phyloP scores from a whole-genome alignment of 176 grass and related monocot species.

The Eragrostis nindensis region DNA sequence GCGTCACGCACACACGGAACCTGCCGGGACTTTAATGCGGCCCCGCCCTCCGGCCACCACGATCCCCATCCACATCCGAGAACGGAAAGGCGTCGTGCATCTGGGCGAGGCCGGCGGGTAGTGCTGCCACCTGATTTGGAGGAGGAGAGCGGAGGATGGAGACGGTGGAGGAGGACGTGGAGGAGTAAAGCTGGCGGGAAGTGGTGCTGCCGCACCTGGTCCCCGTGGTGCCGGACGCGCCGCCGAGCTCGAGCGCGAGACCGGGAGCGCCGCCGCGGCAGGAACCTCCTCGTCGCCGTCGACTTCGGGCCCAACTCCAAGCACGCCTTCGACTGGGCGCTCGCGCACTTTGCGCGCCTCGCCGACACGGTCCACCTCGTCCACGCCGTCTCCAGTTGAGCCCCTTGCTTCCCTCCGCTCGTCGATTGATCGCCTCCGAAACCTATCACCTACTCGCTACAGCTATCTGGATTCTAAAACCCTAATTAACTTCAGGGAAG shows the following conservation, averaged over 20 bases:
- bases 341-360: conserved; percentile 76
- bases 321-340: conserved; percentile 87
- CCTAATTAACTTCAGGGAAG: background rate
- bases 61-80: background rate
- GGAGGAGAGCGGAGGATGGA: conserved; percentile 48
- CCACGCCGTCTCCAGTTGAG: conserved; percentile 80
- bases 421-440: background rate
- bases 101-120: no score
- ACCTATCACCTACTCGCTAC: background rate
- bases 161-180: conserved; percentile 68
- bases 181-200: conserved; percentile 88
- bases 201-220: conserved; percentile 76
- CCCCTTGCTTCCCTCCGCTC: background rate
- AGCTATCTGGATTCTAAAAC: background rate
- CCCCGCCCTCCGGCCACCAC: background rate
- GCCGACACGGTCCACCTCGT: conserved; percentile 88
- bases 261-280: conserved; percentile 74
- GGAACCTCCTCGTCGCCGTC: conserved; percentile 77
- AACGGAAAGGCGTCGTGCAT: background rate
- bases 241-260: conserved; percentile 83
- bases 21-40: background rate
- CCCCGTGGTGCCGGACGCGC: conserved; percentile 50
- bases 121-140: no score
- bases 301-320: conserved; percentile 89
- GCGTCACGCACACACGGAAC: background rate